Conservation (phyloP, 2,329 filamentous ascomycete genomes). For the Clonostachys rhizophaga region DNA sequence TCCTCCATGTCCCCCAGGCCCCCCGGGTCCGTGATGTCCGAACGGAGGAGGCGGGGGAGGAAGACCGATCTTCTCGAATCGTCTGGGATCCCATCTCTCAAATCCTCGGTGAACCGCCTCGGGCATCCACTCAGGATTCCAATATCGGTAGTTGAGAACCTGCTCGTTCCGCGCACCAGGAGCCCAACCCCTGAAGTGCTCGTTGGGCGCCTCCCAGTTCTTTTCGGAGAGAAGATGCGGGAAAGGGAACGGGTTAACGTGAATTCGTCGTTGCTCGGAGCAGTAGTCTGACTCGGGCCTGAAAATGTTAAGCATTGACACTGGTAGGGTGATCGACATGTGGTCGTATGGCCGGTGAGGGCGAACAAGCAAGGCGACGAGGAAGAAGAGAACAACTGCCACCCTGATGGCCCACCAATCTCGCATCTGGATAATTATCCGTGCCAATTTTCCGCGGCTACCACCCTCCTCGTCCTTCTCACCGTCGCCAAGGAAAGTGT, state of each 20-base stretch:
- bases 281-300: conserved; percentile 15
- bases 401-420: too few relatives aligned
- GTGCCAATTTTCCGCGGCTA: too few relatives aligned
- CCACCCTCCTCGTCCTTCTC: background rate
- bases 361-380: conserved; percentile 12
- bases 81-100: conserved; percentile 15
- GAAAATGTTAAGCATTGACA: conserved; percentile 20
- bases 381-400: conserved; percentile 11
- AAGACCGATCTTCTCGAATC: conserved; percentile 11
- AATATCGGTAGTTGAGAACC: conserved; percentile 14
- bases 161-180: conserved; percentile 15
- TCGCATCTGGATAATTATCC: too few relatives aligned
- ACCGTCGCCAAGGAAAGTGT: too few relatives aligned
- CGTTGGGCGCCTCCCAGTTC: conserved; percentile 15
- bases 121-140: conserved; percentile 19
- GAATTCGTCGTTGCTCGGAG: conserved; percentile 10
- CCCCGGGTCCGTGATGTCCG: too few relatives aligned
- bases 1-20: too few relatives aligned
- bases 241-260: conserved; percentile 19
- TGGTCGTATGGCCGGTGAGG: conserved; percentile 21
- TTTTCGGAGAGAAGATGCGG: conserved; percentile 15
- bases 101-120: conserved; percentile 17
- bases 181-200: conserved; percentile 25
- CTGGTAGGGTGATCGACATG: conserved; percentile 21
- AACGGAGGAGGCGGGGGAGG: background rate